phyloP scores from a whole-genome alignment of 345 rosid species.

The Chamaenerion angustifolium region DNA sequence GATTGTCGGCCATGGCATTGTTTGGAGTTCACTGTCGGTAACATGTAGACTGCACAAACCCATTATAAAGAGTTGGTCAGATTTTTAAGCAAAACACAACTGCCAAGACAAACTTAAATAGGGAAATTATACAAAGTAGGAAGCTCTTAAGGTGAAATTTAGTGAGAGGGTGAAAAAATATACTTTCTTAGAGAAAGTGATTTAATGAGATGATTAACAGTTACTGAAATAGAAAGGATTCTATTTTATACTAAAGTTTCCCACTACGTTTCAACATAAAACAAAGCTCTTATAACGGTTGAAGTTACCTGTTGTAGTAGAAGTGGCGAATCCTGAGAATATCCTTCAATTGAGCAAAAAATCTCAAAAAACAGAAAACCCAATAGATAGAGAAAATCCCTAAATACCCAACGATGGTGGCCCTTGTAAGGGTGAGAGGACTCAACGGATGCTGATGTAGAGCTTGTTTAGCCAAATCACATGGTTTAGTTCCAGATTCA shows the following conservation, averaged over 20 bases:
- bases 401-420: conserved; percentile 75
- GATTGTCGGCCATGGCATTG: conserved; percentile 86
- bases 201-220: not conserved
- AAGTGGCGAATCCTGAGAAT: conserved; percentile 70
- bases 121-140: too few relatives aligned
- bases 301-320: conserved; percentile 57
- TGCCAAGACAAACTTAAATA: too few relatives aligned
- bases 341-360: conserved; percentile 80
- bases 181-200: too few relatives aligned
- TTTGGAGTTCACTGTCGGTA: conserved; percentile 80
- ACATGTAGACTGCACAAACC: conserved; percentile 68
- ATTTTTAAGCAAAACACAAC: too few relatives aligned
- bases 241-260: too few relatives aligned
- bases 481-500: conserved; percentile 90
- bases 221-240: too few relatives aligned
- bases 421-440: conserved; percentile 77
- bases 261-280: too few relatives aligned
- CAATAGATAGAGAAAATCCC: conserved; percentile 72
- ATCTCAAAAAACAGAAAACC: conserved; percentile 86
- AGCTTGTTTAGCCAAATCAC: conserved; percentile 95
- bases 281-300: not conserved
- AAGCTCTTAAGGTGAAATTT: too few relatives aligned
- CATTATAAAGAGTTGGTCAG: conserved; percentile 3
- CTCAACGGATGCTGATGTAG: conserved; percentile 73
- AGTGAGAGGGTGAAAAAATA: too few relatives aligned